Evolutionary conservation across 2,329 filamentous ascomycete species (phyloP).

Genomic region (Tolypocladium guangdongense): DNA sequence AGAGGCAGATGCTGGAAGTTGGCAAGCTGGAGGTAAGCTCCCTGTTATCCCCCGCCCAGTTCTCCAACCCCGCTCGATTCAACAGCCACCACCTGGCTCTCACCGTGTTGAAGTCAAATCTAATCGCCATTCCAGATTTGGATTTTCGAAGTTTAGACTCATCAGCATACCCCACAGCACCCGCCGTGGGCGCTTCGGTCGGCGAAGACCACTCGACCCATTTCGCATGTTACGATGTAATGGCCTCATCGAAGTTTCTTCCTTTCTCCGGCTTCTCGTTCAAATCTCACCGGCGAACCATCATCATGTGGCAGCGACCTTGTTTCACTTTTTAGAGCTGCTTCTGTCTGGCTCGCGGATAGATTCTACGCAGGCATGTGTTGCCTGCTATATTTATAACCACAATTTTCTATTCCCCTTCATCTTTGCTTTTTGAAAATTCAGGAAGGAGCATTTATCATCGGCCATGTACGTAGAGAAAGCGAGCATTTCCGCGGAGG

Average conservation of each 20-base stretch:
- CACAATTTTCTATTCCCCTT: not conserved
- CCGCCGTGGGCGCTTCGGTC: not conserved
- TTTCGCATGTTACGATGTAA: conserved; percentile 10
- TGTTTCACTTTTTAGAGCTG: not conserved
- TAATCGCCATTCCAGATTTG: conserved; percentile 32
- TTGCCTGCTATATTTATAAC: not conserved
- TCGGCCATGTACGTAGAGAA: not conserved
- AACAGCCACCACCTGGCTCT: no score
- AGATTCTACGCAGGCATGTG: not conserved
- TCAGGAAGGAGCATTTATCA: not conserved
- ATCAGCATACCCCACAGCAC: conserved; percentile 16
- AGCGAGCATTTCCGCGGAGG: not conserved
- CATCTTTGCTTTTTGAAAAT: not conserved
- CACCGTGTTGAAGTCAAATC: not conserved
- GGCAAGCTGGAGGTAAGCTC: conserved; percentile 86
- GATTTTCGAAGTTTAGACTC: conserved; percentile 29
- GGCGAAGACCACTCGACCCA: not conserved
- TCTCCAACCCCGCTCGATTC: not conserved
- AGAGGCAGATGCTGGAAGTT: conserved; percentile 66
- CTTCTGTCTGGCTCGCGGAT: not conserved
- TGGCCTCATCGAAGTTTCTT: conserved; percentile 1
- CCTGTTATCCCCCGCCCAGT: not conserved
- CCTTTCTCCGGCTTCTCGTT: not conserved
- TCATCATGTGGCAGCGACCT: not conserved
- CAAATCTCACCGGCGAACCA: not conserved